Base-by-base conservation (phyloP, 2,329 filamentous ascomycete genomes). In the Sarocladium strictum region DNA sequence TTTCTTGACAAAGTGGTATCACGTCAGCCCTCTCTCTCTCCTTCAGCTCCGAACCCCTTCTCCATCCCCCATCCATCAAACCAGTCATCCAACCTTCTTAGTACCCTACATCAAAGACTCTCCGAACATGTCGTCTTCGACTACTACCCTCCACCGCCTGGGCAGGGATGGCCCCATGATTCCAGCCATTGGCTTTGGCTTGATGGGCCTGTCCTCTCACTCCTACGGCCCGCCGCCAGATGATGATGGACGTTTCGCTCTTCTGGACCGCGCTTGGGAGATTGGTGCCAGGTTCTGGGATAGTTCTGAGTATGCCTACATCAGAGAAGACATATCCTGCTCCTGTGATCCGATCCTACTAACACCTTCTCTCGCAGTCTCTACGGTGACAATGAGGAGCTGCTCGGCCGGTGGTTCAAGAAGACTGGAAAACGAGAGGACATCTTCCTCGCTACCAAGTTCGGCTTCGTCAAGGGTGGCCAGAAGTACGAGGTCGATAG, bases 101-200 rank as follows among this genome's bases (percentile, higher is more conserved):
- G 3, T 7, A 9, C 40, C 9, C 21, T 23, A 4, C 24, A 23
- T 21, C 21, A 21, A 43, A 23, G n/a, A 11, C 3, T 15, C 27
- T 19, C 26, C 17, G n/a, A 24, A 23, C 11, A 43, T 43, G 40
- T 43, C n/a, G n/a, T n/a, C 40, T 43, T 26, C 38, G 17, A 19
- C 23, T 15, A 12, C 33, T 47, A 27, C 15, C 10, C 24, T 53
- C 21, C 23, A 43, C 26, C 40, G 71, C 37, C 67, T 82, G 4
- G 78, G 79, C 53, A 75, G 73, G 56, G 69, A 77, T 60, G 79
- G 78, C 24, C 78, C 76, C 0, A 58, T 71, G 24, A 72, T 83
- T 24, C 70, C 73, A 2, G 69, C 69, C 9, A 58, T 79, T 1
- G 79, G 79, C 5, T 73, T 79, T 21, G 79, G 80, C 11, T 64